Evolutionary conservation across 2,329 filamentous ascomycete species (phyloP).

Genomic region (Calonectria pauciramosa): DNA sequence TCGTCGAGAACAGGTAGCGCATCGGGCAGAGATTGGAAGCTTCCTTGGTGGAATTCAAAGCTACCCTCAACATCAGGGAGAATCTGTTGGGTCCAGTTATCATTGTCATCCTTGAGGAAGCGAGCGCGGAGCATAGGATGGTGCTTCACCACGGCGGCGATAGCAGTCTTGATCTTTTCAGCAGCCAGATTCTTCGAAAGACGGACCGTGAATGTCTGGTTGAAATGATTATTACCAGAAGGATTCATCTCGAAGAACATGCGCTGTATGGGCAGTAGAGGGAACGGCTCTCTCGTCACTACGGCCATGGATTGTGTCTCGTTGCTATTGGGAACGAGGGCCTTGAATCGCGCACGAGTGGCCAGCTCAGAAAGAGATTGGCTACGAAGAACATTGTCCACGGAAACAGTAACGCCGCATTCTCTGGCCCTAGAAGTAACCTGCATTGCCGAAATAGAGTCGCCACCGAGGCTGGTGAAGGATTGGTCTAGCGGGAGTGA

Average conservation of each 20-base stretch:
- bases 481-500: constrained; percentile 58
- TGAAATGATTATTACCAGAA: not conserved
- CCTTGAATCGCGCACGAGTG: not conserved
- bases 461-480: constrained; percentile 64
- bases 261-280: constrained; percentile 19
- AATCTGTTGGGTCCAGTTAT: not conserved
- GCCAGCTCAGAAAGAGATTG: constrained; percentile 17
- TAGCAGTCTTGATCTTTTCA: not conserved
- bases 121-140: constrained; percentile 24
- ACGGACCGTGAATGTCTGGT: constrained; percentile 18
- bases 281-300: not conserved
- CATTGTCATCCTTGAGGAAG: not conserved
- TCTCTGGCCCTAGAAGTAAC: constrained; percentile 14
- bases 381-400: constrained; percentile 17
- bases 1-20: not conserved
- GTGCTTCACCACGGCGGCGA: not conserved
- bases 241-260: constrained; percentile 2
- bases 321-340: not conserved
- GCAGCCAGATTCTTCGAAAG: not conserved
- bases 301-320: not conserved
- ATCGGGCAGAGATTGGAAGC: no score
- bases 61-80: not conserved
- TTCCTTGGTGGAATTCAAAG: not conserved
- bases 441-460: constrained; percentile 60
- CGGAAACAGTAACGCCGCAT: constrained; percentile 12